Base-by-base conservation (phyloP, 1,284 basidiomycete genomes). In the Microbotryum lychnidis-dioicae region DNA sequence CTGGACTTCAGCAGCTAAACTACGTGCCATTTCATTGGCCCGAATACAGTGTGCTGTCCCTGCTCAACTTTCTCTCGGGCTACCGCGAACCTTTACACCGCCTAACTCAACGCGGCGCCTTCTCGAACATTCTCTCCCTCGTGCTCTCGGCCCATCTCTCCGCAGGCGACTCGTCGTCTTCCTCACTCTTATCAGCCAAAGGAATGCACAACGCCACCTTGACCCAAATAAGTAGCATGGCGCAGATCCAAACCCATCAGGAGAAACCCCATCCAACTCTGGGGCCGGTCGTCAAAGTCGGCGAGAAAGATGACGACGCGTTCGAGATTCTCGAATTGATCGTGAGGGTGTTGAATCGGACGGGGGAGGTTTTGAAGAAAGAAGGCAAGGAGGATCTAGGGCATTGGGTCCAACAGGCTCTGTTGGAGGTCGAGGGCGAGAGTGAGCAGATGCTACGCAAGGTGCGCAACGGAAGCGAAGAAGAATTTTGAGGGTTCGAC, bases 1-100 rank as follows among this genome's bases (percentile, higher is more conserved):
- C 25, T 45, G 18, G 47, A 51, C 25, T 31, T 12, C 6, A 18
- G 37, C 37, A 42, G 37, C 37, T 42, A 18, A 42, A 12, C 16
- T 31, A 31, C 31, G 2, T 6, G 18, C 37, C 18, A 27, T 44
- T 49, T 21, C 31, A 31, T 21, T 10, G 49, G 56, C 16, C 8
- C 27, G 33, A 56, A 9, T 45, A n/a, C 31, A 56, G 49, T 56
- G 46, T 48, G 29, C 27, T 49, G 21, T 56, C 55, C 2, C 78
- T 91, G 9, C 79, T 91, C 42, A 90, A 90, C 73, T 87, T 90
- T 73, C 86, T 81, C 9, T 87, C 86, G 1, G 87, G 87, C 37
- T 91, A 87, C 73, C 83, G 87, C 31, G 77, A 80, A 7, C 82
- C 84, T 2, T 79, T 91, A 46, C 87, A 88, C 73, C 74, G 76